Base-by-base conservation (phyloP, 495 filamentous ascomycete genomes). In the Penicillium coffeae region DNA sequence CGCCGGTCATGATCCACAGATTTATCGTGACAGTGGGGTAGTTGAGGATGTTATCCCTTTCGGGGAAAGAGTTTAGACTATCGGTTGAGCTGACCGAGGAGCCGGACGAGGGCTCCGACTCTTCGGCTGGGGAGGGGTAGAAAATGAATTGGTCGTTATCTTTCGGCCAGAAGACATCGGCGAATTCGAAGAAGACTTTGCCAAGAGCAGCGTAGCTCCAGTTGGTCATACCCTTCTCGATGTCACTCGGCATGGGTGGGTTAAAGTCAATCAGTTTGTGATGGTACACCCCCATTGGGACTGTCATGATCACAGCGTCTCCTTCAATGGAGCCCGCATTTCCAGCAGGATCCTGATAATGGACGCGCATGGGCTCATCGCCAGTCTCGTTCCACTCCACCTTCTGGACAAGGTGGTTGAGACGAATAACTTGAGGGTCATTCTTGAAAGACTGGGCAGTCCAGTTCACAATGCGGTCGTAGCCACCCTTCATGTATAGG, bases 121-220 rank as follows among this genome's bases (percentile, higher is more conserved):
- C 36, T 25, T 54, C 57, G 1, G 46, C n/a, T 1, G 56, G 57
- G 25, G 57, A 60, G 8, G 57, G 57, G 35, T 60, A 60, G 45
- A 52, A 60, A 13, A 60, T 56, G 13, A 60, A 57, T 38, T 60
- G 57, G 41, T 60, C 57, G 16, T 60, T 60, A 19, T 60, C 57
- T 19, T 60, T 60, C 1, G 54, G 45, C 57, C 57, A 60, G 45
- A 60, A 60, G 18, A 57, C 45, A 14, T 60, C 57, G 41, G 21
- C 44, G n/a, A 60, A 60, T 38, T 60, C 57, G n/a, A 60, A 60
- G 16, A 60, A 60, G 8, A 60, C 47, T 33, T 60, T 60, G 45
- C 57, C 57, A 44, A 60, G 38, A 5, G 57, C 57, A 22, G 54
- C 57, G 47, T 57, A 60, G 50, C 57, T 60, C 38, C 42, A 51